Conservation (phyloP, 2,329 filamentous ascomycete genomes). For the Fulvia fulva region DNA sequence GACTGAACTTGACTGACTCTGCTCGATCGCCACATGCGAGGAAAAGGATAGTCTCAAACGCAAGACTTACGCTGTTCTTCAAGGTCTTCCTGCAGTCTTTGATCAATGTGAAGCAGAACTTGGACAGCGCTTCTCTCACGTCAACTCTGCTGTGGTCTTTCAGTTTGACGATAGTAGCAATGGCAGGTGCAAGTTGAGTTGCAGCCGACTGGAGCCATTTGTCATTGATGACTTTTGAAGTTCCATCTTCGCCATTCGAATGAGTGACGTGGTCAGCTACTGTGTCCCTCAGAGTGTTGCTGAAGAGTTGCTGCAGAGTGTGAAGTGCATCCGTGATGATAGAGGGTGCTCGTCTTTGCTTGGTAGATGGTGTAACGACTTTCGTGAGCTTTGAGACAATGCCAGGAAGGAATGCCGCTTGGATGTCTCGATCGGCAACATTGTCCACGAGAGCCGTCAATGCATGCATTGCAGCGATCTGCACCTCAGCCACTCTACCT, state of each 20-base stretch:
- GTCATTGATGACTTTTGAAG: slow-evolving; percentile 29
- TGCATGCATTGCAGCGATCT: slow-evolving; percentile 64
- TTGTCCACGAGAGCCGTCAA: slow-evolving; percentile 59
- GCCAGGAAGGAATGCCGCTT: slow-evolving; percentile 83
- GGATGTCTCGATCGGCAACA: slow-evolving; percentile 66
- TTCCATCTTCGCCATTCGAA: not conserved
- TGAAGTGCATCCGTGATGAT: slow-evolving; percentile 51
- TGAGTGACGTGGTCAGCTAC: not conserved
- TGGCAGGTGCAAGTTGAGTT: slow-evolving; percentile 75
- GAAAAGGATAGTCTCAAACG: slow-evolving; percentile 77
- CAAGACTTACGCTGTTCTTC: slow-evolving; percentile 62
- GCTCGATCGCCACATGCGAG: slow-evolving; percentile 54
- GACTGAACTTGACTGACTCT: slow-evolving; percentile 29
- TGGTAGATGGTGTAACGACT: slow-evolving; percentile 65
- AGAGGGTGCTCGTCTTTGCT: slow-evolving; percentile 56
- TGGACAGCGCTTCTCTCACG: slow-evolving; percentile 64
- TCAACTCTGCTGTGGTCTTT: slow-evolving; percentile 66
- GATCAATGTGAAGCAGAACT: slow-evolving; percentile 69
- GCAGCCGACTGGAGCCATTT: slow-evolving; percentile 76
- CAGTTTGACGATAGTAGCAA: slow-evolving; percentile 72
- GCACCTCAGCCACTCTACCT: slow-evolving; percentile 62
- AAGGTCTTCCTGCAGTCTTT: slow-evolving; percentile 76
- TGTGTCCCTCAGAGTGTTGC: slow-evolving; percentile 14
- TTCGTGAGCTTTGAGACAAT: slow-evolving; percentile 79
- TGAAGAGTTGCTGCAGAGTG: slow-evolving; percentile 22